Conservation (phyloP, 345 rosid species). For the Brassica napus region DNA sequence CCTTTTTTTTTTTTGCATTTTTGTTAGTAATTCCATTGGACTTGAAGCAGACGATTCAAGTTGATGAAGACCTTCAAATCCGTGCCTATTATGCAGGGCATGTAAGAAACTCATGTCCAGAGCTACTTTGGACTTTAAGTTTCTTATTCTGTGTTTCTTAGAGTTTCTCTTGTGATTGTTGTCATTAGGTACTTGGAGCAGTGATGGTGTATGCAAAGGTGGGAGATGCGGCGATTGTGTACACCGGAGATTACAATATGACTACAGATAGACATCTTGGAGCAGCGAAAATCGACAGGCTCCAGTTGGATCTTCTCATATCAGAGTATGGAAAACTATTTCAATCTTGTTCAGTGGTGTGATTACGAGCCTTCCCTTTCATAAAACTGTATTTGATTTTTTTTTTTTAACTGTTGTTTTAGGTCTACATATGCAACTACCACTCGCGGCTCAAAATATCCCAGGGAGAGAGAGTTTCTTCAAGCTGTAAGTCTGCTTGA, state of each 20-base stretch:
- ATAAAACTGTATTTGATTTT: background rate
- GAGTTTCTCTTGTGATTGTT: background rate
- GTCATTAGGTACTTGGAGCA: constrained; percentile 86
- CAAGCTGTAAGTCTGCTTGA: constrained; percentile 73
- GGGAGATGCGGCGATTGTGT: constrained; percentile 82
- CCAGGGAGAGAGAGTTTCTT: constrained; percentile 88
- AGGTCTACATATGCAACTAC: constrained; percentile 98
- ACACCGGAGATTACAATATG: constrained; percentile 98
- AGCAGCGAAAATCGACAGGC: constrained; percentile 88
- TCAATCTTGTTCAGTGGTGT: constrained; percentile 1
- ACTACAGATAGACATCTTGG: constrained; percentile 99
- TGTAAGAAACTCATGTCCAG: constrained; percentile 51
- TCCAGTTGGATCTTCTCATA: constrained; percentile 84
- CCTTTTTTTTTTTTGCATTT: background rate
- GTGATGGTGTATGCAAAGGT: constrained; percentile 97
- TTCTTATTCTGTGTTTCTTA: constrained; percentile 5
- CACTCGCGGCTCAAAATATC: constrained; percentile 83
- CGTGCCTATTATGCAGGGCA: constrained; percentile 97
- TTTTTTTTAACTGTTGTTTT: constrained; percentile 26
- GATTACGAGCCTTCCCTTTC: background rate
- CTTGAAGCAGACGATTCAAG: constrained; percentile 89
- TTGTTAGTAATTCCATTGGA: constrained; percentile 79
- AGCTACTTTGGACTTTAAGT: background rate
- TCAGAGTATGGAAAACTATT: constrained; percentile 64
- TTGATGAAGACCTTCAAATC: constrained; percentile 84